These are phyloP conservation scores for Trichoderma harzianum DNA, from an alignment of 2,329 filamentous ascomycete genomes.

Conservation along the genomic window DNA sequence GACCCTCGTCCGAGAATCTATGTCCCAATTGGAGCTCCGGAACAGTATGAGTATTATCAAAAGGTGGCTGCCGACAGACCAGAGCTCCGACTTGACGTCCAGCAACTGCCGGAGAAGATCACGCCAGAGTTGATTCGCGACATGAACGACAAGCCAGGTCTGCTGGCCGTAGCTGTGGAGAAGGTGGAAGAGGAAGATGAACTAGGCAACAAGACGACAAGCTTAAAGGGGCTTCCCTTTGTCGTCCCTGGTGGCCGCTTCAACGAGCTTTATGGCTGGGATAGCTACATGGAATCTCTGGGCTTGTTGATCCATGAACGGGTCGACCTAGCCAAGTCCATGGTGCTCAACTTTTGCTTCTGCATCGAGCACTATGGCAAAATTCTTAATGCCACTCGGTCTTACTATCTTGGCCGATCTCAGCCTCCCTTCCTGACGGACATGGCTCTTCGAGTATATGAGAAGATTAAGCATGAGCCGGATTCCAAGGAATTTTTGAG, in stretches of 20 bases:
- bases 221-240: slow-evolving; percentile 79
- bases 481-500: slow-evolving; percentile 78
- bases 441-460: slow-evolving; percentile 91
- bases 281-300: slow-evolving; percentile 97
- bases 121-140: slow-evolving; percentile 78
- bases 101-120: slow-evolving; percentile 70
- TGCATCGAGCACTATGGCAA: slow-evolving; percentile 98
- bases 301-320: slow-evolving; percentile 83
- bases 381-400: slow-evolving; percentile 93
- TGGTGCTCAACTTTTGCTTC: slow-evolving; percentile 97
- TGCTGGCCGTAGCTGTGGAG: slow-evolving; percentile 88
- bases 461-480: slow-evolving; percentile 84
- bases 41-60: slow-evolving; percentile 86
- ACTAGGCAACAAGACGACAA: slow-evolving; percentile 66
- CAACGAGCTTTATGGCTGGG: slow-evolving; percentile 98
- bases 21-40: slow-evolving; percentile 76
- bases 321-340: slow-evolving; percentile 82
- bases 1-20: slow-evolving; percentile 91
- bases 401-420: slow-evolving; percentile 91
- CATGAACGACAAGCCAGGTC: slow-evolving; percentile 81
- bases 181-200: slow-evolving; percentile 58
- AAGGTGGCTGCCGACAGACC: slow-evolving; percentile 74
- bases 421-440: slow-evolving; percentile 97
- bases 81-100: slow-evolving; percentile 83
- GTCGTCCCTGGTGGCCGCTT: slow-evolving; percentile 97